Percentiles rank a stretch among this genome's conserved stretches.
phyloP scores from a whole-genome alignment of 1,284 basidiomycete species.

The Apiotrichum domesticum region DNA sequence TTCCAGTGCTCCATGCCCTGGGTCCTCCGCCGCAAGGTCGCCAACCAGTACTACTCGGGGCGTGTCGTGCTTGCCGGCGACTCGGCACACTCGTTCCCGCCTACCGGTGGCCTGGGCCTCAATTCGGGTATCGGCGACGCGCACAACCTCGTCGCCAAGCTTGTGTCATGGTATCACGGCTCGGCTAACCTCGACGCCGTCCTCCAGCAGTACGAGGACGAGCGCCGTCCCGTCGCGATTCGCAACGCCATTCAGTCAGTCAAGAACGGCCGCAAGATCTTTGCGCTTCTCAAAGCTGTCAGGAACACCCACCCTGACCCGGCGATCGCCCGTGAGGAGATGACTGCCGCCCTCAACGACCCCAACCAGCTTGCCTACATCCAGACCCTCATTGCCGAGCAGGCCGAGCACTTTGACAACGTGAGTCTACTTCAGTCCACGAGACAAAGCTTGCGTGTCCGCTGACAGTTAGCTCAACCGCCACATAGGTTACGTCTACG shows the following conservation, averaged over 20 bases:
- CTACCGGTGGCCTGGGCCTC: constrained; percentile 25
- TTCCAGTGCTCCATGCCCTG: constrained; percentile 23
- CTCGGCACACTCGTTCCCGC: constrained; percentile 24
- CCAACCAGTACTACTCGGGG: constrained; percentile 18
- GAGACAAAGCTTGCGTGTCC: background rate
- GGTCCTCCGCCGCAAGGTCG: constrained; percentile 24
- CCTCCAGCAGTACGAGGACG: constrained; percentile 18
- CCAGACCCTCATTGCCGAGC: constrained; percentile 17
- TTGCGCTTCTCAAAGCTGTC: constrained; percentile 24
- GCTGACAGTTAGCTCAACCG: constrained; percentile 14
- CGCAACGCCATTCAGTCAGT: constrained; percentile 23
- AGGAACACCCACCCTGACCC: constrained; percentile 18
- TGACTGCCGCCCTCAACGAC: constrained; percentile 19
- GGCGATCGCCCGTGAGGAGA: constrained; percentile 11
- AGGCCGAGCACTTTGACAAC: constrained; percentile 26
- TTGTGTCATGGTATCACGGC: constrained; percentile 15
- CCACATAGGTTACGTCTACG: constrained; percentile 28
- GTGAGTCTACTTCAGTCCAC: constrained; percentile 5
- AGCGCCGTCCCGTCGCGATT: constrained; percentile 25
- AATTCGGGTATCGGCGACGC: constrained; percentile 27
- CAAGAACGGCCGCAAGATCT: constrained; percentile 23
- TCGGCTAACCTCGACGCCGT: constrained; percentile 10
- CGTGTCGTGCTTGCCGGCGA: constrained; percentile 21
- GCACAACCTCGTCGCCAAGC: constrained; percentile 24
- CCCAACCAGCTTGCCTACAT: constrained; percentile 15